These are phyloP conservation scores for Diaporthe helianthi DNA, from an alignment of 2,329 filamentous ascomycete genomes.

Conservation along the genomic window DNA sequence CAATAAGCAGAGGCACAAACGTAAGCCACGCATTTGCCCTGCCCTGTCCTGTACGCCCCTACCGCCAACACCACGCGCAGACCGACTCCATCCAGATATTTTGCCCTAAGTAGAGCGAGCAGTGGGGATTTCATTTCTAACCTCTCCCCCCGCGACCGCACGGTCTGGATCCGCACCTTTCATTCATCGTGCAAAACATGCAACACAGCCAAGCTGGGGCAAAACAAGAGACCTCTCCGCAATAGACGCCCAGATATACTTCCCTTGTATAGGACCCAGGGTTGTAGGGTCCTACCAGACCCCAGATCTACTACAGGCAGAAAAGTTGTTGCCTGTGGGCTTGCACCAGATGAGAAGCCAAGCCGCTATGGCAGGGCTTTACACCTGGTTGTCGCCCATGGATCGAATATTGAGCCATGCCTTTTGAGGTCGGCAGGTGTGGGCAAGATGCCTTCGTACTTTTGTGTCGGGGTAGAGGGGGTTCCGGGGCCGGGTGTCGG, in stretches of 20 bases:
- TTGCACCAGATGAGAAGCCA: constrained; percentile 2
- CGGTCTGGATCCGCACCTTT: constrained; percentile 10
- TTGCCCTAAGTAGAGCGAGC: neutral
- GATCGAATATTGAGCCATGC: neutral
- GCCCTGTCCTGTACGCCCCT: constrained; percentile 20
- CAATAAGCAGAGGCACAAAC: constrained; percentile 14
- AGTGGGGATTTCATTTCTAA: constrained; percentile 3
- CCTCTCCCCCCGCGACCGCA: neutral
- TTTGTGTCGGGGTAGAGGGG: constrained; percentile 7
- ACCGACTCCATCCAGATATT: constrained; percentile 17
- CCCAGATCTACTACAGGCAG: neutral
- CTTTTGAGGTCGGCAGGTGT: constrained; percentile 5
- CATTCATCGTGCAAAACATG: constrained; percentile 2
- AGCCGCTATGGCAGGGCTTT: neutral
- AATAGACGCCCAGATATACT: constrained; percentile 27
- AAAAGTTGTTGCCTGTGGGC: constrained; percentile 1
- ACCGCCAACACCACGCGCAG: constrained; percentile 28
- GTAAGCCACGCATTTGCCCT: constrained; percentile 14
- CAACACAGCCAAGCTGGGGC: constrained; percentile 19
- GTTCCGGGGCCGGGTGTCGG: constrained; percentile 10
- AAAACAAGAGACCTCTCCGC: constrained; percentile 3
- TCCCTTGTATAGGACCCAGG: constrained; percentile 2
- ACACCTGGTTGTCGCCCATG: neutral
- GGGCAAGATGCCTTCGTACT: constrained; percentile 13
- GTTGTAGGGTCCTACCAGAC: neutral